phyloP scores from a whole-genome alignment of 2,329 filamentous ascomycete species.

The Cryphonectria parasitica region DNA sequence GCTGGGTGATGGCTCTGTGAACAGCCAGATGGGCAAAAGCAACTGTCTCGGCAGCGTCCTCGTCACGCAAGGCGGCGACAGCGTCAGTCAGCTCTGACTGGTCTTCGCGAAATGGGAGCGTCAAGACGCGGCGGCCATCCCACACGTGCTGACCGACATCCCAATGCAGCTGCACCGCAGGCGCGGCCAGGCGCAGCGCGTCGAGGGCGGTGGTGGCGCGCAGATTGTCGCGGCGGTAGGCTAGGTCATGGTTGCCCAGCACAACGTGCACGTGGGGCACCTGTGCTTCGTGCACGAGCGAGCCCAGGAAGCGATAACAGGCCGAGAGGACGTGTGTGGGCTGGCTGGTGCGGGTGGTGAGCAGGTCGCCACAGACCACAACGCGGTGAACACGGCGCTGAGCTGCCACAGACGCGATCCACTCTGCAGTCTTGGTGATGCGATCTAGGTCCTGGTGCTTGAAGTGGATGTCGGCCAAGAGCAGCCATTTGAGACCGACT shows the following conservation, averaged over 20 bases:
- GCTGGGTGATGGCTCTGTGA: slow-evolving; percentile 39
- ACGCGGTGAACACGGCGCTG: slow-evolving; percentile 34
- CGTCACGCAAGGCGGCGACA: slow-evolving; percentile 32
- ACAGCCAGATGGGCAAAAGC: slow-evolving; percentile 41
- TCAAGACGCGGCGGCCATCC: slow-evolving; percentile 38
- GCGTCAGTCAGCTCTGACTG: slow-evolving; percentile 36
- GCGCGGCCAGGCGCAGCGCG: slow-evolving; percentile 29
- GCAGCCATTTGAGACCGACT: slow-evolving; percentile 34
- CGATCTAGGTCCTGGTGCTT: slow-evolving; percentile 37
- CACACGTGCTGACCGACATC: slow-evolving; percentile 33
- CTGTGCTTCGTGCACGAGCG: slow-evolving; percentile 31
- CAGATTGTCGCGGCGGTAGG: slow-evolving; percentile 37
- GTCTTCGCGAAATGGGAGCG: slow-evolving; percentile 41
- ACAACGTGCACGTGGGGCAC: slow-evolving; percentile 39
- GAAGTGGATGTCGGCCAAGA: slow-evolving; percentile 42
- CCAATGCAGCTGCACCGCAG: slow-evolving; percentile 33
- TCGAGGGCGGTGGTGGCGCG: slow-evolving; percentile 39
- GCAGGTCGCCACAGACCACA: slow-evolving; percentile 40
- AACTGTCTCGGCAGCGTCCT: slow-evolving; percentile 34
- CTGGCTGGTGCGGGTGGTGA: slow-evolving; percentile 37
- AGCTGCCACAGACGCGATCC: slow-evolving; percentile 35
- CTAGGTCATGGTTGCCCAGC: slow-evolving; percentile 42
- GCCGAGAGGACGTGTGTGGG: slow-evolving; percentile 38
- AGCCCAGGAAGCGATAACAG: slow-evolving; percentile 39
- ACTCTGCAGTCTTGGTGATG: slow-evolving; percentile 35